Evolutionary conservation across 306 rosid species (phyloP).

Genomic region (Glycyrrhiza uralensis): DNA sequence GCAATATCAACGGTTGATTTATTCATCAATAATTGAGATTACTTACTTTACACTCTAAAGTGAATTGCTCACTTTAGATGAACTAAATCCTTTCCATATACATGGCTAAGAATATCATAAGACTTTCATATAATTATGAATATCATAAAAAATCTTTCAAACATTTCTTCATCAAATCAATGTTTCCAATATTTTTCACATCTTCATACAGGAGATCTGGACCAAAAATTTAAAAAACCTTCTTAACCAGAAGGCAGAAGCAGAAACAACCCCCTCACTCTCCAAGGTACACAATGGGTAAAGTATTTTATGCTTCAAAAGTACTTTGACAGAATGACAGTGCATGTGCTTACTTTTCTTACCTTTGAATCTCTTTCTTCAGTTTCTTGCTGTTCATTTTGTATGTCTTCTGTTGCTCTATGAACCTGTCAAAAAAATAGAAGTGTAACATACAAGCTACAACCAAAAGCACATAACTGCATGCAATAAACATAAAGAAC

Average conservation of each 20-base stretch:
- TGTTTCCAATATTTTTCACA: neutral
- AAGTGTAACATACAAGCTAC: neutral
- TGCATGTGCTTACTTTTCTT: conserved; percentile 38
- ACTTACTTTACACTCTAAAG: too few relatives aligned
- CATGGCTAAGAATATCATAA: neutral
- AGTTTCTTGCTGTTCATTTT: conserved; percentile 37
- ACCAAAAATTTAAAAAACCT: neutral
- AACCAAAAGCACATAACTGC: neutral
- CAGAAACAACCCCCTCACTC: neutral
- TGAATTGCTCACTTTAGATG: too few relatives aligned
- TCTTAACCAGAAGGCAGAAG: neutral
- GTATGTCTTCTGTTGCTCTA: conserved; percentile 32
- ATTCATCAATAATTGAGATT: too few relatives aligned
- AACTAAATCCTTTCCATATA: too few relatives aligned
- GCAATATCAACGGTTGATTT: too few relatives aligned
- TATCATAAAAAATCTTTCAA: neutral
- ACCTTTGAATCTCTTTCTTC: conserved; percentile 39
- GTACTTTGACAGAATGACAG: neutral
- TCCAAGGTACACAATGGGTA: neutral
- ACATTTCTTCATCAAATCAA: neutral
- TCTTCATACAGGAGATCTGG: neutral
- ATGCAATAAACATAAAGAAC: neutral
- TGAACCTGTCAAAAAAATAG: conserved; percentile 33
- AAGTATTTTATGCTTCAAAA: neutral
- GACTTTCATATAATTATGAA: too few relatives aligned